phyloP scores from a whole-genome alignment of 1,284 basidiomycete genomes.

The Fereydounia khargensis region DNA sequence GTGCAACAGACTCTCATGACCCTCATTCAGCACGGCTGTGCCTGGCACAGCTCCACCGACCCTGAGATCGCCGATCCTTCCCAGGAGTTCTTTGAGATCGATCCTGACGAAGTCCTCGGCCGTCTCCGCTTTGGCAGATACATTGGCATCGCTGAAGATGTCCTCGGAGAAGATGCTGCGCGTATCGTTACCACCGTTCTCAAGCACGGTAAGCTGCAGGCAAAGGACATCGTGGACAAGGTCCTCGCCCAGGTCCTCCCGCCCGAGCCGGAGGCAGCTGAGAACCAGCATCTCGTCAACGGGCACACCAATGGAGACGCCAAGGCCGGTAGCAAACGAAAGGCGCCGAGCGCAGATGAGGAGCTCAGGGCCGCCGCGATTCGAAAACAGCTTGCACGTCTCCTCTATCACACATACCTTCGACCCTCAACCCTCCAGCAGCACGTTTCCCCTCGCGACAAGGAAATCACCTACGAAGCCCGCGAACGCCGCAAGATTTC shows the following conservation, averaged over 20 bases:
- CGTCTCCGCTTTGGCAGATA: constrained; percentile 60
- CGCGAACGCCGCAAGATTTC: constrained; percentile 39
- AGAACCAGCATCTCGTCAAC: neutral
- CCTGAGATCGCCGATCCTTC: constrained; percentile 13
- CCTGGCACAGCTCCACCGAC: constrained; percentile 54
- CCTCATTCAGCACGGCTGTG: constrained; percentile 81
- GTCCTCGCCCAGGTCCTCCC: constrained; percentile 61
- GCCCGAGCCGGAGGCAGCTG: constrained; percentile 3
- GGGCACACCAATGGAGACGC: constrained; percentile 4
- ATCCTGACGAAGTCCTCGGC: constrained; percentile 55
- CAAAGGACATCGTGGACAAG: constrained; percentile 72
- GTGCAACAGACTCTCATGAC: constrained; percentile 74
- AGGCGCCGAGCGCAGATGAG: constrained; percentile 12
- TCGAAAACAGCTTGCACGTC: constrained; percentile 12
- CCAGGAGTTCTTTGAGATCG: constrained; percentile 58
- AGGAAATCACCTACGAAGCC: constrained; percentile 48
- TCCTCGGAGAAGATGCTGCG: constrained; percentile 66
- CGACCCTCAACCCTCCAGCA: constrained; percentile 43
- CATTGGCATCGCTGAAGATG: constrained; percentile 74
- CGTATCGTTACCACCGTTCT: constrained; percentile 61
- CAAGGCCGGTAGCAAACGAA: constrained; percentile 10
- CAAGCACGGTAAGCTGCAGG: constrained; percentile 80
- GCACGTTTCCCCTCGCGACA: constrained; percentile 58
- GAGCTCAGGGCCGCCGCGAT: constrained; percentile 6
- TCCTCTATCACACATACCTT: constrained; percentile 43